Evolutionary conservation across 805 yeast species (phyloP).

Genomic region (Saturnispora serradocipensis): DNA sequence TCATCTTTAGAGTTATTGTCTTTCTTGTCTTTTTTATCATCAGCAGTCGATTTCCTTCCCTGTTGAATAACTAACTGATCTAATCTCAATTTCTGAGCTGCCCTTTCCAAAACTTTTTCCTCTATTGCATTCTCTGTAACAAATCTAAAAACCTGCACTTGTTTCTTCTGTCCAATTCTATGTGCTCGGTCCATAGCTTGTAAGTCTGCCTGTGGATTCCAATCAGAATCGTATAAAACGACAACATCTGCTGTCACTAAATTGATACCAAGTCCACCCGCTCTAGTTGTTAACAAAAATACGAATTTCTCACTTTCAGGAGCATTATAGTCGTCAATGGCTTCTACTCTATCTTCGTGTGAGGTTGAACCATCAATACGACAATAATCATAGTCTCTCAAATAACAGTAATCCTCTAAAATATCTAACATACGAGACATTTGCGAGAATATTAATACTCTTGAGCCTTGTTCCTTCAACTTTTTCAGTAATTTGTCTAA

Average conservation of each 20-base stretch:
- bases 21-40: slow-evolving; percentile 26
- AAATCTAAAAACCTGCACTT: slow-evolving; percentile 69
- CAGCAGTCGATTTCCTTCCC: slow-evolving; percentile 30
- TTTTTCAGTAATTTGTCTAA: slow-evolving; percentile 58
- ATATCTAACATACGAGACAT: slow-evolving; percentile 79
- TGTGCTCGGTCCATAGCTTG: slow-evolving; percentile 90
- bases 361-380: slow-evolving; percentile 81
- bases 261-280: slow-evolving; percentile 85
- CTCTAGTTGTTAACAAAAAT: slow-evolving; percentile 74
- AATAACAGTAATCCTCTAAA: slow-evolving; percentile 67
- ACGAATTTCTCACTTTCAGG: slow-evolving; percentile 65
- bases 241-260: slow-evolving; percentile 76
- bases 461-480: slow-evolving; percentile 57
- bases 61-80: slow-evolving; percentile 82
- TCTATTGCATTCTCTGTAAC: slow-evolving; percentile 78
- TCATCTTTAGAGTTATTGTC: slow-evolving; percentile 59
- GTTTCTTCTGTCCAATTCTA: slow-evolving; percentile 80
- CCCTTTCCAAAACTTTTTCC: slow-evolving; percentile 73
- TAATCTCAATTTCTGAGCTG: slow-evolving; percentile 67
- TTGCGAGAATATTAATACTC: slow-evolving; percentile 73
- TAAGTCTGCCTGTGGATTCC: slow-evolving; percentile 86
- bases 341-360: slow-evolving; percentile 63
- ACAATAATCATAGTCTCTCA: slow-evolving; percentile 62
- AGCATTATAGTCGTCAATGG: slow-evolving; percentile 73
- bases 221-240: slow-evolving; percentile 67